phyloP scores from a whole-genome alignment of 441 rosid genomes.

The Oxalis stricta region DNA sequence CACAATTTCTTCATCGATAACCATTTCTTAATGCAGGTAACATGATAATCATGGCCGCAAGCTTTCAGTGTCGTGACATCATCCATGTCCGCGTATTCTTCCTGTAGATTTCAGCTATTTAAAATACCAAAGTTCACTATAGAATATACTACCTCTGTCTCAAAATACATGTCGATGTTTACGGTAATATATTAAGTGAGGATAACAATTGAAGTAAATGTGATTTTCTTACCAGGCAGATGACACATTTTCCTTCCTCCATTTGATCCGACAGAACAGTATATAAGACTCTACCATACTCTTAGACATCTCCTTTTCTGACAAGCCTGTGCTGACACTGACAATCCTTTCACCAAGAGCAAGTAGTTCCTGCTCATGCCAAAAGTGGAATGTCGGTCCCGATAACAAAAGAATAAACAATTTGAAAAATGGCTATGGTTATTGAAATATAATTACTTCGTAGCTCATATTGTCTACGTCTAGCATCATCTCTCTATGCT shows the following conservation, averaged over 20 bases:
- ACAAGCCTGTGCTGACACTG: slow-evolving; percentile 65
- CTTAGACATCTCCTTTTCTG: slow-evolving; percentile 39
- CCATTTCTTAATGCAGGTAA: slow-evolving; percentile 73
- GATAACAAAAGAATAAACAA: too few relatives aligned
- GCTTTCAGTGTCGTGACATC: slow-evolving; percentile 36
- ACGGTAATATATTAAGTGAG: too few relatives aligned
- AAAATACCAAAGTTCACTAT: background rate
- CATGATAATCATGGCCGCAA: slow-evolving; percentile 77
- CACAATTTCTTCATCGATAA: slow-evolving; percentile 77
- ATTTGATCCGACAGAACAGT: slow-evolving; percentile 23
- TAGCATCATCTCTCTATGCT: slow-evolving; percentile 82
- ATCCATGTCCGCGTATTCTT: slow-evolving; percentile 58
- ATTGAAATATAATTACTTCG: slow-evolving; percentile 38
- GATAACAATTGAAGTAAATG: too few relatives aligned
- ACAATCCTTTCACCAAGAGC: slow-evolving; percentile 91
- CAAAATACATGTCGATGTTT: too few relatives aligned
- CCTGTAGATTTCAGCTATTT: slow-evolving; percentile 24
- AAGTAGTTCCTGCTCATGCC: slow-evolving; percentile 52
- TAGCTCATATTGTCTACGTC: slow-evolving; percentile 79
- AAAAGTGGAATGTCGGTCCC: too few relatives aligned
- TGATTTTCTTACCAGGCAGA: slow-evolving; percentile 61
- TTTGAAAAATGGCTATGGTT: too few relatives aligned
- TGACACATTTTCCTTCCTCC: slow-evolving; percentile 49
- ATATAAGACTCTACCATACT: slow-evolving; percentile 39
- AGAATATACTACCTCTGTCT: background rate